Evolutionary conservation across 345 rosid species (phyloP), one percentile per base, ranked within the genome.

Genomic region (Citrus medica): DNA sequence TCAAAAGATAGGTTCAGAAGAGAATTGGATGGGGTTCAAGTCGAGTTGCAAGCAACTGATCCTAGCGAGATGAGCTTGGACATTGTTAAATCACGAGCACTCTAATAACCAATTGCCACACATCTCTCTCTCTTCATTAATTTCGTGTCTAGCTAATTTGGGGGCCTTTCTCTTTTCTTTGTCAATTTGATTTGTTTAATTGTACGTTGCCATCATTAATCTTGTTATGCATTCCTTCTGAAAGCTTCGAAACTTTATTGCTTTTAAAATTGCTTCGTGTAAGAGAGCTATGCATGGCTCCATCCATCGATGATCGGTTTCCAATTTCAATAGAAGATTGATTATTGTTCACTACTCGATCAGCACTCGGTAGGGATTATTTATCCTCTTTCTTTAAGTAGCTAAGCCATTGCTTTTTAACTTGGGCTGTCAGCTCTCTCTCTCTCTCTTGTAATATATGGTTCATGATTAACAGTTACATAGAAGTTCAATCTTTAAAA

Each of bases 1-100:
- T 89, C 96, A 53, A 92, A 90, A 80, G 96, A 92, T 67, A 87
- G 94, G 67, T 90, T 92, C 87, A 92, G 87, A 84, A 89, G 94
- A 80, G 92, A 90, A 71, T 17, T 92, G 82, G 92, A 90, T 33
- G 96, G 94, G 21, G 85, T 92, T 80, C 94, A 90, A 83, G 89
- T 92, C 28, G 92, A 90, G 62, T 74, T 92, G 74, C 93, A 92
- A 68, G 94, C 94, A 12, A 92, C 97, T 1, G 94, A 92, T 81
- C 89, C 94, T 0, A 89, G 94, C 68, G 93, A 92, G 85, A 92
- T 93, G 92, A 89, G 92, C 84, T 67, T 91, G 48, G 97, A 89
- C 82, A 84, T 91, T 79, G 86, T 91, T 35, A 88, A 88, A 81
- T 86, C 73, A 4, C 80, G 97, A 82, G 89, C 88, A 35, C 64